Conservation (phyloP, 371 early-diverging fungal genomes). For the Apophysomyces ossiformis region DNA sequence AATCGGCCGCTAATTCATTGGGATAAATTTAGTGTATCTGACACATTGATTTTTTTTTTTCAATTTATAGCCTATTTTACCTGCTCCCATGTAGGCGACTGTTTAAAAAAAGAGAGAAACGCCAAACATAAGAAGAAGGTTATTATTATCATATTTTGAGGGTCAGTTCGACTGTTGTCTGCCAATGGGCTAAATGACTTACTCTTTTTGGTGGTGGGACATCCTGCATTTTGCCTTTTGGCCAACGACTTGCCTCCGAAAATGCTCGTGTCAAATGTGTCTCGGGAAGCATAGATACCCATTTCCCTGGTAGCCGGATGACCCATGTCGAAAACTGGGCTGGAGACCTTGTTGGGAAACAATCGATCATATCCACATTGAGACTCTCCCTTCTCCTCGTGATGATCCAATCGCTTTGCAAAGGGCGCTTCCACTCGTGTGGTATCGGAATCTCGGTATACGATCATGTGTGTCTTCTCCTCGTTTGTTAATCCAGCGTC, state of each 20-base stretch:
- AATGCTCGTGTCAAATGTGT: conserved; percentile 11
- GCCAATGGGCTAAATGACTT: conserved; percentile 15
- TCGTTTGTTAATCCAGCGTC: conserved; percentile 53
- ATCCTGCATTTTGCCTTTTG: conserved; percentile 46
- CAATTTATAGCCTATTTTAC: conserved; percentile 17
- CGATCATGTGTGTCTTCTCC: conserved; percentile 48
- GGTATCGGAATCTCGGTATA: conserved; percentile 76
- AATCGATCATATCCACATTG: conserved; percentile 43
- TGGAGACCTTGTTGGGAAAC: conserved; percentile 4
- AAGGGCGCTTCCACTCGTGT: conserved; percentile 13
- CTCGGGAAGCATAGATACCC: conserved; percentile 8
- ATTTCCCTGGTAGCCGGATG: conserved; percentile 7
- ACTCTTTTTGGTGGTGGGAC: conserved; percentile 49
- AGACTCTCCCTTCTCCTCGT: conserved; percentile 6
- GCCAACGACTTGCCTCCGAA: conserved; percentile 20
- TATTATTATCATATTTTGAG: background rate
- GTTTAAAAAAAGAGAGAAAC: conserved; percentile 9
- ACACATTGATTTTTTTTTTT: conserved; percentile 1
- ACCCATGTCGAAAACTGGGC: conserved; percentile 8
- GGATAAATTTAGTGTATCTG: conserved; percentile 25
- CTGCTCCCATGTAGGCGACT: conserved; percentile 35
- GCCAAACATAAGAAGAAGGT: conserved; percentile 5
- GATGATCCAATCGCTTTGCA: conserved; percentile 6
- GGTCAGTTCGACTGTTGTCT: too few species aligned
- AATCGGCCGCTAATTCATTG: conserved; percentile 68